phyloP scores from a whole-genome alignment of 78 protist species.

The Dictyostelium intermedium region DNA sequence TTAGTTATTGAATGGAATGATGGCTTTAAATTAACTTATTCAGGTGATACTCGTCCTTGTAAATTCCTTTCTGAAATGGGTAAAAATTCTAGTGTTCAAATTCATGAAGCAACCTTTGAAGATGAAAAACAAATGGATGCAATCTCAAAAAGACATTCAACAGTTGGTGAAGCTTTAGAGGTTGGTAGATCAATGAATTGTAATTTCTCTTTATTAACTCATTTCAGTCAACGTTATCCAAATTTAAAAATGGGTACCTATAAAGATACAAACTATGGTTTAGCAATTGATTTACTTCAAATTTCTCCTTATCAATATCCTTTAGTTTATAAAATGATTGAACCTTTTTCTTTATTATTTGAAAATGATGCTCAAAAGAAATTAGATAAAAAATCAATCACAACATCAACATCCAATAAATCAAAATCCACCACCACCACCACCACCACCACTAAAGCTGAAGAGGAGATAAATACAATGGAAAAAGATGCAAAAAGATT shows the following conservation, averaged over 20 bases:
- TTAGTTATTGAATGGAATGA: slow-evolving; percentile 39
- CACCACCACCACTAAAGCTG: no score
- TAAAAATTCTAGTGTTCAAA: slow-evolving; percentile 59
- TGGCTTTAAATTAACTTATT: slow-evolving; percentile 83
- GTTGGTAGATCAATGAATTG: slow-evolving; percentile 87
- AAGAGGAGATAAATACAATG: not conserved
- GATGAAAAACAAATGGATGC: slow-evolving; percentile 88
- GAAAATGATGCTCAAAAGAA: slow-evolving; percentile 2
- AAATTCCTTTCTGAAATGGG: slow-evolving; percentile 49
- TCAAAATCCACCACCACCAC: not conserved
- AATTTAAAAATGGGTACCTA: slow-evolving; percentile 42
- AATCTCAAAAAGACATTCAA: slow-evolving; percentile 68
- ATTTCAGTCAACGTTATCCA: slow-evolving; percentile 95
- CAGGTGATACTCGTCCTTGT: slow-evolving; percentile 97
- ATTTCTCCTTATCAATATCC: slow-evolving; percentile 68
- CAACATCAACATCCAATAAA: not conserved
- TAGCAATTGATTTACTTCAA: slow-evolving; percentile 33
- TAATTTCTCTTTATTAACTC: slow-evolving; percentile 83
- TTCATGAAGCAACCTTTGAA: slow-evolving; percentile 98
- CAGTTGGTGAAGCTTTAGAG: slow-evolving; percentile 88
- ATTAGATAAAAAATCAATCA: not conserved
- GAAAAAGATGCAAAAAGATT: not conserved
- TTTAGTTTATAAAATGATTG: slow-evolving; percentile 13
- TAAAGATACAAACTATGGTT: not conserved
- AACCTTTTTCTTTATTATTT: not conserved